These are phyloP conservation scores for Lineolata rhizophorae DNA, from an alignment of 495 filamentous ascomycete genomes.

Conservation along the genomic window DNA sequence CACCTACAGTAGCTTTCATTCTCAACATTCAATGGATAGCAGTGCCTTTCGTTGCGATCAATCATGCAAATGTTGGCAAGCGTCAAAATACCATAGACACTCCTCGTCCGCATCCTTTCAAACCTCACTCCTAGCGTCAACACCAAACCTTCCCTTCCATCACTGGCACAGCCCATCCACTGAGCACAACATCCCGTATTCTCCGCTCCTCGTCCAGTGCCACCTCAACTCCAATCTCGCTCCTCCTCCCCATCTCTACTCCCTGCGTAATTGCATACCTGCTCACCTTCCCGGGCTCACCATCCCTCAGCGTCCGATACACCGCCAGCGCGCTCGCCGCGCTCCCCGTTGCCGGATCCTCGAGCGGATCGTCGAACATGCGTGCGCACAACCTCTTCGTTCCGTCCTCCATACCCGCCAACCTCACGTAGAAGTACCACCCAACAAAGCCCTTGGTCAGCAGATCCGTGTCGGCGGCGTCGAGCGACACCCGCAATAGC, in stretches of 20 bases:
- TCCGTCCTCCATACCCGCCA: neutral
- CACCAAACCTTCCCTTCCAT: conserved; percentile 16
- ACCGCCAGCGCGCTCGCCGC: conserved; percentile 33
- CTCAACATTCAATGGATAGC: no score
- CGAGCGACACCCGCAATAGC: neutral
- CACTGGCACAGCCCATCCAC: conserved; percentile 16
- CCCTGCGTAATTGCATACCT: conserved; percentile 43
- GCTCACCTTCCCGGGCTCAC: conserved; percentile 11
- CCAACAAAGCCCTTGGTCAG: no score
- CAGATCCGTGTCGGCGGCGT: no score
- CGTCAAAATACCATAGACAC: no score
- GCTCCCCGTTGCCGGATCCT: conserved; percentile 51
- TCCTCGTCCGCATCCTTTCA: no score
- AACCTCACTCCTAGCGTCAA: no score
- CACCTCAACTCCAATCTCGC: conserved; percentile 31
- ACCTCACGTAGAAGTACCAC: conserved; percentile 3
- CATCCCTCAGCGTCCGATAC: conserved; percentile 30
- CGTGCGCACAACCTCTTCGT: conserved; percentile 22
- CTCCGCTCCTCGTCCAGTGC: conserved; percentile 11
- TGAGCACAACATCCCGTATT: conserved; percentile 13
- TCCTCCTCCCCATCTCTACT: conserved; percentile 55
- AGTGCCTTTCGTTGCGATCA: no score
- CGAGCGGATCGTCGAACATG: conserved; percentile 31
- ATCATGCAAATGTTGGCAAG: no score
- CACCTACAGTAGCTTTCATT: no score